These are phyloP conservation scores for Penicillium samsonianum DNA, from an alignment of 495 filamentous ascomycete genomes.

Conservation along the genomic window DNA sequence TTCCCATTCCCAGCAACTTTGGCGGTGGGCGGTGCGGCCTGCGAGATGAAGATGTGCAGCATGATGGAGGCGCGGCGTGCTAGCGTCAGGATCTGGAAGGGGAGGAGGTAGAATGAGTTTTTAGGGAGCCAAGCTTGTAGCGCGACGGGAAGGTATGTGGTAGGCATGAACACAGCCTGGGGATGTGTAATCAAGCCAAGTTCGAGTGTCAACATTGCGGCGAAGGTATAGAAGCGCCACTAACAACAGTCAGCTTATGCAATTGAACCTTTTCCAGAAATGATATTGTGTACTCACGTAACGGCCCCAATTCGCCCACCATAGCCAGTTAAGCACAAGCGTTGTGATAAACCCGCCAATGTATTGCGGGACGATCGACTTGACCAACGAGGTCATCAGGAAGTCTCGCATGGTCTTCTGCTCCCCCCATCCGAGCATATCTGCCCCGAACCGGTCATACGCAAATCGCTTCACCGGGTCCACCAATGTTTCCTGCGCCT, in stretches of 20 bases:
- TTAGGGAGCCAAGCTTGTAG: constrained; percentile 60
- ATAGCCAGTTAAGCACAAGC: constrained; percentile 68
- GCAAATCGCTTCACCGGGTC: constrained; percentile 83
- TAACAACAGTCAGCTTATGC: constrained; percentile 25
- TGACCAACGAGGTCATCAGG: constrained; percentile 62
- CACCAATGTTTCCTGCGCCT: constrained; percentile 78
- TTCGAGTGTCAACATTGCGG: constrained; percentile 71
- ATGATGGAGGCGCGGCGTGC: constrained; percentile 74
- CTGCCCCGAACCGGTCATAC: constrained; percentile 89
- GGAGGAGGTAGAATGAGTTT: constrained; percentile 64
- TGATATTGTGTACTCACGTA: constrained; percentile 44
- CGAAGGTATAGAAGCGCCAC: constrained; percentile 86
- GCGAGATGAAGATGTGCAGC: constrained; percentile 88
- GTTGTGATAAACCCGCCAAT: constrained; percentile 59
- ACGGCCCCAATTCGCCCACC: constrained; percentile 80
- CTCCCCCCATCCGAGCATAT: constrained; percentile 66
- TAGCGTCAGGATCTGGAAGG: constrained; percentile 81
- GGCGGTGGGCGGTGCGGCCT: constrained; percentile 53
- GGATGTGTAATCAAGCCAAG: constrained; percentile 67
- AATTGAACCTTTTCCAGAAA: background rate
- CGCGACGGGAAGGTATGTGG: constrained; percentile 30
- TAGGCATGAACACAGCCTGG: constrained; percentile 45
- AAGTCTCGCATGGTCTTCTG: constrained; percentile 74
- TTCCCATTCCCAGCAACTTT: background rate
- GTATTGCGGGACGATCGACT: constrained; percentile 63